Evolutionary conservation across 2,329 filamentous ascomycete genomes (phyloP), one percentile per base, ranked within the genome.

Genomic region (Ophiostoma sp.): DNA sequence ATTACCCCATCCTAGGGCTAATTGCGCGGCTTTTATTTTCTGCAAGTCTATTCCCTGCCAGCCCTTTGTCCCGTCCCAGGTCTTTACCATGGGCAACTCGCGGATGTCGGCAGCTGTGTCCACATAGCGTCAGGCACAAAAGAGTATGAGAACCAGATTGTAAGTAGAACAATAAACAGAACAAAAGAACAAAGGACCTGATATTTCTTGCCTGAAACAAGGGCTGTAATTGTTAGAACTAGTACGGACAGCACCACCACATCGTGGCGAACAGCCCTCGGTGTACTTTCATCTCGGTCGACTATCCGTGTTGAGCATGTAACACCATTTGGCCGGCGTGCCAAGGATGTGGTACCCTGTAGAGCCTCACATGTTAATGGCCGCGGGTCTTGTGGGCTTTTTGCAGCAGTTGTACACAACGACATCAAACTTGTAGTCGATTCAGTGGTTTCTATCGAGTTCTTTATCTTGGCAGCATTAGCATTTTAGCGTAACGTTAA

Each of bases 21-120:
- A 27, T 27, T 27, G 27, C 27, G 27, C 27, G 27, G 27, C 27
- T 27, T 27, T 27, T 27, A 27, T 27, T 27, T 27, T 27, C 27
- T 27, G 27, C 27, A 27, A 27, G 27, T 27, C 27, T 27, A 27
- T 27, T 27, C 27, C 27, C 2, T 27, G 27, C 27, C 27, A 27
- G 27, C 27, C 27, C 27, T 27, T 27, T 27, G 27, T 27, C 27
- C 27, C 27, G 27, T 27, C 27, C 27, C 27, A 27, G 27, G 27
- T 27, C 27, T 27, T 27, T 27, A 27, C 27, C 27, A 27, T 27
- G 27, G 27, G 49, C n/a, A 27, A 36, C 27, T 4, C 11, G 18
- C 49, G 49, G 49, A 55, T 55, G 49, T 55, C 49, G 49, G 49
- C n/a, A 55, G 49, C 27, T 27, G 27, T 55, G 49, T 18, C 49